Conservation (phyloP, 352 stramenopile genomes). For the Phytophthora vignae region DNA sequence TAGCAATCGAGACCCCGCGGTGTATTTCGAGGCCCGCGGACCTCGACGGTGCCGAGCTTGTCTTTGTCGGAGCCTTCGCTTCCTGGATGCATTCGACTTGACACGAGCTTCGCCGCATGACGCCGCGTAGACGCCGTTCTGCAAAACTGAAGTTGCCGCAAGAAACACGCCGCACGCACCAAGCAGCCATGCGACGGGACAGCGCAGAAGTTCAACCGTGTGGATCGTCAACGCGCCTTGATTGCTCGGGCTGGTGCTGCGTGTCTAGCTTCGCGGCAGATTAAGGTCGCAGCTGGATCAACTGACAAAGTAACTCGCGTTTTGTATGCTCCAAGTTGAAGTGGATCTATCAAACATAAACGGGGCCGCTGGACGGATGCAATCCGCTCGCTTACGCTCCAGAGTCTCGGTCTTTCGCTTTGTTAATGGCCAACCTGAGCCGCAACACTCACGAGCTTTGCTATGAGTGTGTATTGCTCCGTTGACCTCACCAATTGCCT, state of each 20-base stretch:
- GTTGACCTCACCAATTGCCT: not conserved
- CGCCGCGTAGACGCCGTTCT: not conserved
- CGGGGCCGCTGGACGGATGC: not conserved
- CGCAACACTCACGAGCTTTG: not conserved
- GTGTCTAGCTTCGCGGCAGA: conserved; percentile 6
- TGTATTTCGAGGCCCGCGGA: conserved; percentile 4
- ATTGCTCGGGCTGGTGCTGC: conserved; percentile 7
- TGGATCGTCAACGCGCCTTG: conserved; percentile 8
- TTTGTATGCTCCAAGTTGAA: conserved; percentile 34
- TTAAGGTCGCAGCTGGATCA: conserved; percentile 1
- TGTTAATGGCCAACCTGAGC: not conserved
- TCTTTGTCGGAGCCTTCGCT: conserved; percentile 7
- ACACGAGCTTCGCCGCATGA: not conserved
- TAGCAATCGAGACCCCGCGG: conserved; percentile 13
- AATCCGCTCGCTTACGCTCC: conserved; percentile 12
- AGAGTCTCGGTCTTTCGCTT: conserved; percentile 3
- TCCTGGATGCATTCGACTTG: not conserved
- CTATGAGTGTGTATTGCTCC: not conserved
- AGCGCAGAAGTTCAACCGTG: conserved; percentile 11
- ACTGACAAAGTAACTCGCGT: not conserved
- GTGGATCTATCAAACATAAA: conserved; percentile 2
- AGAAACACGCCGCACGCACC: conserved; percentile 14
- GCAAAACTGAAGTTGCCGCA: conserved; percentile 17
- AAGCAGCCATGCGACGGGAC: conserved; percentile 21
- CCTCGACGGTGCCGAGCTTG: conserved; percentile 7